Base-by-base conservation (phyloP, 306 rosid genomes). In the Medicago ruthenica region DNA sequence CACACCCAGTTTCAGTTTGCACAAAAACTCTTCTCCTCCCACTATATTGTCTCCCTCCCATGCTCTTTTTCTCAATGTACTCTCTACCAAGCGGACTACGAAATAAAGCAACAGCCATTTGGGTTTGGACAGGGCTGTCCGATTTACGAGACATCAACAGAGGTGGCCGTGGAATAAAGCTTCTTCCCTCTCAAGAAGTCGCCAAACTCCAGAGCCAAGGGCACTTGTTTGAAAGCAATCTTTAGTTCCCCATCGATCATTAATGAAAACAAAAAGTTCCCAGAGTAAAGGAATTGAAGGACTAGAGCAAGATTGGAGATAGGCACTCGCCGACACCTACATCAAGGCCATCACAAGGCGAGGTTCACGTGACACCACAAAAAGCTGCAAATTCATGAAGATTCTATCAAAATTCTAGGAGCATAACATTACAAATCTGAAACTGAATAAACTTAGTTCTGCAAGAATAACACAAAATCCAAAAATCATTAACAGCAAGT, bases 121-220 rank as follows among this genome's bases (percentile, higher is more conserved):
- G 98, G 50, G 97, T 95, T 76, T 92, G 95, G 61, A 95, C 98
- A 41, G 99, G 97, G 60, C 99, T 90, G 79, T 90, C 97, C 78
- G 85, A 83, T 70, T 92, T 88, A 61, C 86, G 89, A 76, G 96
- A 87, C 99, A 95, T 95, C 11, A 83, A 84, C 58, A 44, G 73
- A 66, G 41, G 37, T 67, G 73, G 73, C 51, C 79, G 72, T 76
- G 79, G 93, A 90, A 85, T 89, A 86, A 84, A 83, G 67, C 31
- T 40, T 77, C 67, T 70, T 74, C 86, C 78, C 83, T 67, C 73
- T 21, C 40, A 9, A 67, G 73, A 67, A 44, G 73, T 44, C 3
- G 73, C 57, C 57, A 67, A 67, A 67, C 94, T 84, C 89, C 83
- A 74, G 67, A 75, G 88, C 87, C 77, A 78, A 82, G 9, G 64